Evolutionary conservation across 2,329 filamentous ascomycete genomes (phyloP).

Genomic region (Ceratocystis ficicola): DNA sequence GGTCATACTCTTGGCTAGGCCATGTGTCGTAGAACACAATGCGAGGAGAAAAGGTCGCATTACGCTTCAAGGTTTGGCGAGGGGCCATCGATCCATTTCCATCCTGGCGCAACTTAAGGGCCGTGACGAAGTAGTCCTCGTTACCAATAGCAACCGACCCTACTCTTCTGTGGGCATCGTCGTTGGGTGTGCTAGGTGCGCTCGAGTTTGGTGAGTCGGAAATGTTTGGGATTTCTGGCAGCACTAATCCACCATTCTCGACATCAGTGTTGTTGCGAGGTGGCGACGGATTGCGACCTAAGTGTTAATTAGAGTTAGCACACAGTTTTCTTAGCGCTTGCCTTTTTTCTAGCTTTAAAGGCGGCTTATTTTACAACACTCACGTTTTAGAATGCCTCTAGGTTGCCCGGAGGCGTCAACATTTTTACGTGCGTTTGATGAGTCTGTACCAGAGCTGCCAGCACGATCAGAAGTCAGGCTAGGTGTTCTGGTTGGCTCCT

Average conservation of each 20-base stretch:
- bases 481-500: constrained; percentile 67
- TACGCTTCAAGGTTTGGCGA: constrained; percentile 49
- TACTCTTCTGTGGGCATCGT: constrained; percentile 57
- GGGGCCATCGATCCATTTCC: constrained; percentile 75
- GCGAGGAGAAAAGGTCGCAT: constrained; percentile 72
- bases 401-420: constrained; percentile 37
- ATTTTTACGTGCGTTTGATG: constrained; percentile 61
- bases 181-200: constrained; percentile 74
- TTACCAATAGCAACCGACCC: constrained; percentile 63
- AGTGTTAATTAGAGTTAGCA: background rate
- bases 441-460: constrained; percentile 47
- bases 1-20: constrained; percentile 91
- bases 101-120: constrained; percentile 59
- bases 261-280: constrained; percentile 11
- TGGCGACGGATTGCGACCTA: constrained; percentile 16
- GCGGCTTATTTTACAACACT: constrained; percentile 23
- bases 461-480: constrained; percentile 39
- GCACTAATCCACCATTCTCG: constrained; percentile 26
- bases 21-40: constrained; percentile 95
- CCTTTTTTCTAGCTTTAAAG: constrained; percentile 21
- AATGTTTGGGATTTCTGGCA: constrained; percentile 50
- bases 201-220: constrained; percentile 74
- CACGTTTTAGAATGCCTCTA: constrained; percentile 92
- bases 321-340: constrained; percentile 33
- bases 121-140: constrained; percentile 82